phyloP scores from a whole-genome alignment of 768 basidiomycete species.

The Podaxis rugospora region DNA sequence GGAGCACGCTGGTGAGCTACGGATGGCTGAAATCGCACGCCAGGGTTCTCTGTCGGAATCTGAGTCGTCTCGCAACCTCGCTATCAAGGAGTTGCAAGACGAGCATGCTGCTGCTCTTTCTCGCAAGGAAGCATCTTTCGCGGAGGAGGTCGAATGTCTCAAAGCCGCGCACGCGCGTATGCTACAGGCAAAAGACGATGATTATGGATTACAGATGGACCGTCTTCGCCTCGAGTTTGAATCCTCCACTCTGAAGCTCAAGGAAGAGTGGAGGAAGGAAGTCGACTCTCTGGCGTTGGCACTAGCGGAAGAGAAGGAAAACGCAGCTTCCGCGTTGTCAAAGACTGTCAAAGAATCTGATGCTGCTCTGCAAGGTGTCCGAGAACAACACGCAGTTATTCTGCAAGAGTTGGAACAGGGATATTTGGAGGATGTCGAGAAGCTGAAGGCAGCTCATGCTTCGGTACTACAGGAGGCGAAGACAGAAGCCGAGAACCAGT shows the following conservation, averaged over 20 bases:
- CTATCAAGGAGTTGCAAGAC: conserved; percentile 64
- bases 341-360: conserved; percentile 14
- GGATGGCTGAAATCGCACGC: conserved; percentile 70
- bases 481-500: conserved; percentile 23
- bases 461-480: conserved; percentile 28
- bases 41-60: conserved; percentile 75
- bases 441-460: conserved; percentile 46
- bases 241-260: conserved; percentile 43
- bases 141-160: conserved; percentile 61
- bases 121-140: conserved; percentile 61
- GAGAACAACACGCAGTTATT: conserved; percentile 52
- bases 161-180: conserved; percentile 58
- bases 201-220: conserved; percentile 55
- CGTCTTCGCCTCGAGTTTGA: conserved; percentile 60
- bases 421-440: conserved; percentile 52
- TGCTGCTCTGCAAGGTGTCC: conserved; percentile 22
- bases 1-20: conserved; percentile 71
- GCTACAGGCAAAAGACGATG: conserved; percentile 54
- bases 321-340: conserved; percentile 26
- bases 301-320: conserved; percentile 42
- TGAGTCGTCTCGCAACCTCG: conserved; percentile 57
- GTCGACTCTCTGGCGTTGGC: conserved; percentile 41
- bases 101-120: conserved; percentile 65
- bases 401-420: conserved; percentile 51
- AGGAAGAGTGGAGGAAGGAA: conserved; percentile 50